phyloP scores from a whole-genome alignment of 805 yeast species.

The Zygotorulaspora danielsina region DNA sequence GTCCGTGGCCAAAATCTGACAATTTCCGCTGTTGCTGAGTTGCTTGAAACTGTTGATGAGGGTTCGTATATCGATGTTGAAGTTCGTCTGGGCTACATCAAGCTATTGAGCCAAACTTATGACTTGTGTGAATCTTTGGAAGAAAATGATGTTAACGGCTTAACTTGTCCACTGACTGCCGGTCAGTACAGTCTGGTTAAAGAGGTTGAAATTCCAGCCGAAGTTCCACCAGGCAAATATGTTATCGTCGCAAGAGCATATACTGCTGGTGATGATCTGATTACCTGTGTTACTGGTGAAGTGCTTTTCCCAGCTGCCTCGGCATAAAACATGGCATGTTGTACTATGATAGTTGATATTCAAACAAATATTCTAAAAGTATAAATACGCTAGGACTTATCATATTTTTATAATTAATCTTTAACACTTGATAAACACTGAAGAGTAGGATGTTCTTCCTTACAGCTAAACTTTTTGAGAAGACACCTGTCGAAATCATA shows the following conservation, averaged over 20 bases:
- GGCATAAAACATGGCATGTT: no score
- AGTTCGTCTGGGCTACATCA: conserved; percentile 88
- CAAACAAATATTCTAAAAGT: no score
- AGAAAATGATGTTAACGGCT: conserved; percentile 56
- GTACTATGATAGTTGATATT: no score
- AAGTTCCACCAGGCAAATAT: conserved; percentile 95
- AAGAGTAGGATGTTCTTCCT: no score
- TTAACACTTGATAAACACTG: no score
- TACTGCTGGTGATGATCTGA: conserved; percentile 73
- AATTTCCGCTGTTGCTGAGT: conserved; percentile 65
- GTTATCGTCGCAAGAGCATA: conserved; percentile 84
- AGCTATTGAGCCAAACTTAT: conserved; percentile 80
- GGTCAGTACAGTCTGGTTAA: conserved; percentile 68
- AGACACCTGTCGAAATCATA: no score
- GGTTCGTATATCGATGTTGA: conserved; percentile 96
- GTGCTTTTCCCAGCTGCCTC: conserved; percentile 41
- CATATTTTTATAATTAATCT: no score
- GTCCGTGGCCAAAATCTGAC: conserved; percentile 78
- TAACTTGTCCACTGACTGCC: conserved; percentile 73
- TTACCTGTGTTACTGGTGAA: conserved; percentile 78
- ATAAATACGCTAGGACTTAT: no score
- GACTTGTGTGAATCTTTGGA: conserved; percentile 86
- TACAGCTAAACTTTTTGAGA: no score
- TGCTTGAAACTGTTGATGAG: conserved; percentile 54
- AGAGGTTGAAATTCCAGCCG: conserved; percentile 76